A percentile compares a stretch with the other conserved stretches of the same genome.
phyloP scores from a whole-genome alignment of 2,329 filamentous ascomycete species.

The Sclerotiophoma versabilis region DNA sequence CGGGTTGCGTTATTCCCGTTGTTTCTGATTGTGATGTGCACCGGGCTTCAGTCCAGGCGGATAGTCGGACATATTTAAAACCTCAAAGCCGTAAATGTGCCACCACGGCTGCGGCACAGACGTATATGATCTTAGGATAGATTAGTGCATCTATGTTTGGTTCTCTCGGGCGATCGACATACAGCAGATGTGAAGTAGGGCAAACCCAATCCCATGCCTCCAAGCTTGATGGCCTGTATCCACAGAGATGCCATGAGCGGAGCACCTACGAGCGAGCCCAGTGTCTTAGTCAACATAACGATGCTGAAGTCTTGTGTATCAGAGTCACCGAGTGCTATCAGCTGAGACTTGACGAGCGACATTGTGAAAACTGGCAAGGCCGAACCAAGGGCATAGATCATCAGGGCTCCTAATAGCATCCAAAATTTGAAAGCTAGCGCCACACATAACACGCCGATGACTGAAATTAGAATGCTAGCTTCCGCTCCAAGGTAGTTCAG shows the following conservation, averaged over 20 bases:
- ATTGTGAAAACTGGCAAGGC: slow-evolving; percentile 50
- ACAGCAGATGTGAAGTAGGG: slow-evolving; percentile 38
- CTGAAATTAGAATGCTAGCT: slow-evolving; percentile 41
- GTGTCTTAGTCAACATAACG: slow-evolving; percentile 47
- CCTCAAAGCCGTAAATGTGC: neutral
- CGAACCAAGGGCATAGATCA: slow-evolving; percentile 49
- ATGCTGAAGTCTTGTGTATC: slow-evolving; percentile 48
- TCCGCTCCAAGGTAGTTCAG: slow-evolving; percentile 44
- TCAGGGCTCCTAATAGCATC: slow-evolving; percentile 43
- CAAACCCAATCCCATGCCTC: slow-evolving; percentile 42
- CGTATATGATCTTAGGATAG: neutral
- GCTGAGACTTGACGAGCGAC: slow-evolving; percentile 46
- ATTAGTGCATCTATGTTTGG: neutral
- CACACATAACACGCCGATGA: slow-evolving; percentile 45
- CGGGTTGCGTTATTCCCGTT: no score
- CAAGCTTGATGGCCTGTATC: slow-evolving; percentile 45
- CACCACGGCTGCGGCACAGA: neutral
- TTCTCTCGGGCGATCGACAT: neutral
- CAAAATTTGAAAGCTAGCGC: slow-evolving; percentile 42
- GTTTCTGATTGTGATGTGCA: no score
- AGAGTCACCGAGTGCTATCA: slow-evolving; percentile 37
- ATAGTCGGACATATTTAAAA: no score
- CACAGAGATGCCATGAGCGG: slow-evolving; percentile 48
- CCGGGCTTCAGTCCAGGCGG: no score
- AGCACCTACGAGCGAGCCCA: slow-evolving; percentile 45